These are phyloP conservation scores for Shiraia bambusicola DNA, from an alignment of 2,329 filamentous ascomycete genomes.

Conservation along the genomic window DNA sequence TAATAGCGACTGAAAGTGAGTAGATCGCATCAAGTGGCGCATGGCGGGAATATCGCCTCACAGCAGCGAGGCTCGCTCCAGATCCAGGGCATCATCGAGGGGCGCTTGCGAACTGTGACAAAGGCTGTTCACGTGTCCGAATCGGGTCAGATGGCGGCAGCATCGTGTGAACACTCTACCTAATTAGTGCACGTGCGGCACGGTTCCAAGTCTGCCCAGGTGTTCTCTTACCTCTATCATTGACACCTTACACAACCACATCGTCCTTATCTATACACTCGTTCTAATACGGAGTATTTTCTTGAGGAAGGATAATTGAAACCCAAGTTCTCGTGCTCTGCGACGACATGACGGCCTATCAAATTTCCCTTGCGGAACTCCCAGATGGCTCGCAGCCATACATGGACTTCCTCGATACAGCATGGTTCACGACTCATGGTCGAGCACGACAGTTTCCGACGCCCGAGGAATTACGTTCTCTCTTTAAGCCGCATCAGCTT, in stretches of 20 bases:
- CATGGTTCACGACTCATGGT: slow-evolving; percentile 11
- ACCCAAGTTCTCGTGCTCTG: background rate
- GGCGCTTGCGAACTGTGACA: too few relatives aligned
- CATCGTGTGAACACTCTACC: too few relatives aligned
- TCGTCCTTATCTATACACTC: background rate
- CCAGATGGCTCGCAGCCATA: slow-evolving; percentile 8
- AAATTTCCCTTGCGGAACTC: slow-evolving; percentile 8
- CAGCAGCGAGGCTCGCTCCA: too few relatives aligned
- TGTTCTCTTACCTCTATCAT: too few relatives aligned
- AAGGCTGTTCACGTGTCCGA: too few relatives aligned
- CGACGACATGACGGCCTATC: slow-evolving; percentile 4
- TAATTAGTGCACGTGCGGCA: too few relatives aligned
- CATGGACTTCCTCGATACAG: slow-evolving; percentile 9
- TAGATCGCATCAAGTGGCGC: too few relatives aligned
- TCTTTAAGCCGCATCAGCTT: background rate
- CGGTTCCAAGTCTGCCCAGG: too few relatives aligned
- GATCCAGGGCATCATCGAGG: too few relatives aligned
- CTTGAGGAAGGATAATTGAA: background rate
- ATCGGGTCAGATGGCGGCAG: too few relatives aligned
- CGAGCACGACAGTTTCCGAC: slow-evolving; percentile 4
- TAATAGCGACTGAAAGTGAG: too few relatives aligned
- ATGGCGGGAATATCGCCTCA: too few relatives aligned
- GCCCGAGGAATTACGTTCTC: slow-evolving; percentile 7
- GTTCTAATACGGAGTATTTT: background rate
- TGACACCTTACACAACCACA: background rate